Base-by-base conservation (phyloP, 2,329 filamentous ascomycete species). In the Paraphaeosphaeria sporulosa region DNA sequence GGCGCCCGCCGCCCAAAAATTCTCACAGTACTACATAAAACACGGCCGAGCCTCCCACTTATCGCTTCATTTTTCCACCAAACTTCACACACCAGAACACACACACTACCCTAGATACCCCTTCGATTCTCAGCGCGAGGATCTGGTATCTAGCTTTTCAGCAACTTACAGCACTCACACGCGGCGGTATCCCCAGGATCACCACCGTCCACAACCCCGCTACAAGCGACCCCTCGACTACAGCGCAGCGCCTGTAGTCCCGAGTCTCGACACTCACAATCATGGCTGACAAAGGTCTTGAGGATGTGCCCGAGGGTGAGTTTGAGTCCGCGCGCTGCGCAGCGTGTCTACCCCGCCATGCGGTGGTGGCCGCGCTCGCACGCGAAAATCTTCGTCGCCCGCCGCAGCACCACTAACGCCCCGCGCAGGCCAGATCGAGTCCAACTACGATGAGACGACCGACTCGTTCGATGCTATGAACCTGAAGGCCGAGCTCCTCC, bases 371-470 rank as follows among this genome's bases (percentile, higher is more conserved):
- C 59, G 55, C 59, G 57, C 46, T 58, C 51, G 40, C 15, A 27
- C 34, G 55, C 36, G 27, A 57, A 58, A 58, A 55, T 43, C 58
- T 58, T 44, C 15, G 17, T 43, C 48, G 40, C 36, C 57, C 27
- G 54, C 27, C 57, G 17, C 38, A 40, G 30, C 30, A 6, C 13
- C 2, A n/a, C 70, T 75, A 62, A 69, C 69, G 64, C 57, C 64
- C 60, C 57, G 60, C 80, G 76, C 81, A 97, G 94, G 90, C 84
- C 93, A 96, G 86, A 99, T 99, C 88, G 96, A 99, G 89, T 97
- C 94, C 81, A 99, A 99, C 92, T 99, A 98, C 86, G 95, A 99
- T 88, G 94, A 98, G 89, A 94, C 94, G 78, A 94, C 95, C 83
- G 96, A 99, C 85, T 97, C 93, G 65, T 99, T 99, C 85, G 95